phyloP scores from a whole-genome alignment of 768 basidiomycete species.

The Russula foetens region DNA sequence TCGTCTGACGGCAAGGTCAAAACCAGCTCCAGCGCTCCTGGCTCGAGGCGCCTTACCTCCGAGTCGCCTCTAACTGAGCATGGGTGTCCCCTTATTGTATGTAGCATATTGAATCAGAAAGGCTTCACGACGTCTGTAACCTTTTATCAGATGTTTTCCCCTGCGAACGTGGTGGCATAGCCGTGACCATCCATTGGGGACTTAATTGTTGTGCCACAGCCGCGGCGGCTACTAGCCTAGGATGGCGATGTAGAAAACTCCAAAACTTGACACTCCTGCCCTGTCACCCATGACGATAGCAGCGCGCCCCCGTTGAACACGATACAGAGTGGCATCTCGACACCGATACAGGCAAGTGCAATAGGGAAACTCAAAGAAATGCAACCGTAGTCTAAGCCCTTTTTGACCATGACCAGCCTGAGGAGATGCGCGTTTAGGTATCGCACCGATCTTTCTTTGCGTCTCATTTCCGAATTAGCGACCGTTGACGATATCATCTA shows the following conservation, averaged over 20 bases:
- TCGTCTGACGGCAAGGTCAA: background rate
- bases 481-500: background rate
- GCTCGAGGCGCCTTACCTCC: background rate
- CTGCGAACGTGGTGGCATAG: background rate
- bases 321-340: background rate
- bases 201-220: no score
- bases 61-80: background rate
- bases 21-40: background rate
- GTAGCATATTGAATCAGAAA: no score
- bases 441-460: background rate
- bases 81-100: no score
- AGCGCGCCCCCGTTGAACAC: no score
- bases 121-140: no score
- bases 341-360: background rate
- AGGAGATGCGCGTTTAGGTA: background rate
- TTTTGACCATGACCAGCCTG: slow-evolving; percentile 3
- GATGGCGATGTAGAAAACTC: background rate
- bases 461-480: slow-evolving; percentile 1
- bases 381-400: background rate
- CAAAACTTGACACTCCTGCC: background rate
- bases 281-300: background rate
- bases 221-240: no score
- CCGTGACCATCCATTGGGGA: no score
- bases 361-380: background rate
- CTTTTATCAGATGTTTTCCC: background rate